Evolutionary conservation across 2,329 filamentous ascomycete genomes (phyloP).

Genomic region (Didymella arachidicola): DNA sequence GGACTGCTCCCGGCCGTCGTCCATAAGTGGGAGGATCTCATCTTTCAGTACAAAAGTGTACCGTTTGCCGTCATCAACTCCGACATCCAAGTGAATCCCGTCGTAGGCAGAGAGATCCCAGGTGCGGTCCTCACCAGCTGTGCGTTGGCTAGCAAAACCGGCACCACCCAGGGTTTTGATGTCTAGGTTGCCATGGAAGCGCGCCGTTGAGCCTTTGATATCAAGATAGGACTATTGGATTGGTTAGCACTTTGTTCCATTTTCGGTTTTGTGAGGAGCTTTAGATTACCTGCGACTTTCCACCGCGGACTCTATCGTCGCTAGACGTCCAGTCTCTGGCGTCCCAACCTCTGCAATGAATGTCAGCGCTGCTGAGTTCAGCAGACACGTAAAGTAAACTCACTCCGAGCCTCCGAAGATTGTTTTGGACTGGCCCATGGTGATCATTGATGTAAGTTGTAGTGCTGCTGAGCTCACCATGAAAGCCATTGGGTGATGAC

Average conservation of each 20-base stretch:
- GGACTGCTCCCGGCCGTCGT: conserved; percentile 73
- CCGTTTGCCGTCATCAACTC: conserved; percentile 66
- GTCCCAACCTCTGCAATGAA: conserved; percentile 63
- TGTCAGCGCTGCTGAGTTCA: neutral
- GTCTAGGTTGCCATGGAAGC: conserved; percentile 74
- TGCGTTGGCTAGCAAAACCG: conserved; percentile 82
- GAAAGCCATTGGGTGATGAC: conserved; percentile 15
- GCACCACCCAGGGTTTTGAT: conserved; percentile 78
- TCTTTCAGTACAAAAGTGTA: conserved; percentile 83
- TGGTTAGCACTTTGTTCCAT: conserved; percentile 51
- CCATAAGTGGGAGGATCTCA: conserved; percentile 62
- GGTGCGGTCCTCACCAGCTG: conserved; percentile 61
- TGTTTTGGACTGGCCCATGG: conserved; percentile 30
- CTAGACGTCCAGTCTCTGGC: conserved; percentile 70
- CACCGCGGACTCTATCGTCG: conserved; percentile 81
- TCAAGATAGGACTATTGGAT: conserved; percentile 58
- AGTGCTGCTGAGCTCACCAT: conserved; percentile 2
- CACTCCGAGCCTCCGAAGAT: conserved; percentile 47
- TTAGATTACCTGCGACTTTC: conserved; percentile 64
- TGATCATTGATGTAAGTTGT: conserved; percentile 5
- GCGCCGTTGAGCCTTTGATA: conserved; percentile 51
- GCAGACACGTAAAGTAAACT: neutral
- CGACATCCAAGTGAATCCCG: conserved; percentile 65
- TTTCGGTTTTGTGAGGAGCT: neutral
- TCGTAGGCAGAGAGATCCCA: conserved; percentile 72